A percentile compares a stretch with the other conserved stretches of the same genome.
Evolutionary conservation across 2,329 filamentous ascomycete genomes (phyloP).

Genomic region (Colletotrichum lindemuthianum): DNA sequence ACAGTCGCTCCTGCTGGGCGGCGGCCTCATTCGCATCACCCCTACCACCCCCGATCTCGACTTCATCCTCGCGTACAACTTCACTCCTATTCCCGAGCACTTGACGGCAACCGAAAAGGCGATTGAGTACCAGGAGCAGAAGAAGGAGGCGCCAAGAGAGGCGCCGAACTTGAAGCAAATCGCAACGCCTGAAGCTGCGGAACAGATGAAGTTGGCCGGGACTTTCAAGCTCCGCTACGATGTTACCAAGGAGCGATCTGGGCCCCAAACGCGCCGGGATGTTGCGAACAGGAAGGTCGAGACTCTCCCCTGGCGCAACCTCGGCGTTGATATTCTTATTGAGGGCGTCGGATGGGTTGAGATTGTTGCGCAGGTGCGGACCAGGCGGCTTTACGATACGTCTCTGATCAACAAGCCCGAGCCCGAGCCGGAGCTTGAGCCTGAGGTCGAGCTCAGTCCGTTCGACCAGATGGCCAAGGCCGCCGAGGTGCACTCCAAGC

Average conservation of each 20-base stretch:
- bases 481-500: background rate
- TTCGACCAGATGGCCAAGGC: slow-evolving; percentile 32
- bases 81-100: slow-evolving; percentile 82
- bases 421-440: slow-evolving; percentile 34
- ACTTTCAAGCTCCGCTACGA: slow-evolving; percentile 81
- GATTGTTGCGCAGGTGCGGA: slow-evolving; percentile 82
- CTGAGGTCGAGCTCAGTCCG: slow-evolving; percentile 27
- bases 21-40: slow-evolving; percentile 88
- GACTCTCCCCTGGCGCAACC: slow-evolving; percentile 79
- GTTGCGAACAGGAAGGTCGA: slow-evolving; percentile 73
- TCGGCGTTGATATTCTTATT: slow-evolving; percentile 85
- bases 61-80: slow-evolving; percentile 81
- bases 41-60: slow-evolving; percentile 72
- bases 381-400: slow-evolving; percentile 54
- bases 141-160: slow-evolving; percentile 62
- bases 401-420: slow-evolving; percentile 34
- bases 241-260: slow-evolving; percentile 82
- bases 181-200: slow-evolving; percentile 64
- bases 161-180: slow-evolving; percentile 71
- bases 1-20: slow-evolving; percentile 84
- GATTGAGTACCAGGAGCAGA: slow-evolving; percentile 74
- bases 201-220: slow-evolving; percentile 75
- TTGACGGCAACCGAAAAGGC: slow-evolving; percentile 85
- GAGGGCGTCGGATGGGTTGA: slow-evolving; percentile 97
- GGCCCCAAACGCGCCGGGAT: slow-evolving; percentile 73